Base-by-base conservation (phyloP, 129 eudicot genomes). In the Saposhnikovia divaricata region DNA sequence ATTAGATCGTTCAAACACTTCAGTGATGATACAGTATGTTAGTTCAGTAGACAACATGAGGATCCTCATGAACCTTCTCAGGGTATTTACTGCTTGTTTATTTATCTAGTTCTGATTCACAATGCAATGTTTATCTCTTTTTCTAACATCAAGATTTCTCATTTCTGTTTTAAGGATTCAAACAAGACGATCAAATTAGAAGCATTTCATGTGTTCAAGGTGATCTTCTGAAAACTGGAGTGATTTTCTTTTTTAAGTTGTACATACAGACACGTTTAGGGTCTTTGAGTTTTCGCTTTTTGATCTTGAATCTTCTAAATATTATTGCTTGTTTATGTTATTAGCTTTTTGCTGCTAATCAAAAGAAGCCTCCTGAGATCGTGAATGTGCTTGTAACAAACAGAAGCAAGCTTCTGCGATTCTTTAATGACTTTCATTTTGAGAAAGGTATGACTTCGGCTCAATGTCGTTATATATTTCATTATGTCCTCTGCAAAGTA, bases 31-130 rank as follows among this genome's bases (percentile, higher is more conserved):
- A 25, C 82, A 87, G 81, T 95, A 90, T 77, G 96, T 90, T 71
- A 79, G 91, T 89, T 95, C 97, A 81, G 66, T 90, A 85, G 97
- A 88, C 82, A 95, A 95, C 79, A 85, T 95, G 89, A 92, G 96
- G 87, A 88, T 89, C 76, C 91, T 92, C 75, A 95, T 95, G 98
- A 95, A 95, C 87, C 96, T 95, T 85, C 94, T 95, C 51, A 83
- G 97, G 83, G 98, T 94, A 94, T 50, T 93, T 92, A 94, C 27
- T 72, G 23, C 66, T 59, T 61, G 74, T 44, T 21, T 50, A 5
- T 61, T 44, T 53, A 11, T 9, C 9, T 61, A 46, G 31, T n/a
- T 72, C 1, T 11, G 34, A 47, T 12, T 73, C 31, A 1, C 12
- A 46, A 46, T 75, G 42, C 38, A 44, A 23, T 71, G 21, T 9